phyloP scores from a whole-genome alignment of 2,329 filamentous ascomycete species.

The Scleromitrula shiraiana region DNA sequence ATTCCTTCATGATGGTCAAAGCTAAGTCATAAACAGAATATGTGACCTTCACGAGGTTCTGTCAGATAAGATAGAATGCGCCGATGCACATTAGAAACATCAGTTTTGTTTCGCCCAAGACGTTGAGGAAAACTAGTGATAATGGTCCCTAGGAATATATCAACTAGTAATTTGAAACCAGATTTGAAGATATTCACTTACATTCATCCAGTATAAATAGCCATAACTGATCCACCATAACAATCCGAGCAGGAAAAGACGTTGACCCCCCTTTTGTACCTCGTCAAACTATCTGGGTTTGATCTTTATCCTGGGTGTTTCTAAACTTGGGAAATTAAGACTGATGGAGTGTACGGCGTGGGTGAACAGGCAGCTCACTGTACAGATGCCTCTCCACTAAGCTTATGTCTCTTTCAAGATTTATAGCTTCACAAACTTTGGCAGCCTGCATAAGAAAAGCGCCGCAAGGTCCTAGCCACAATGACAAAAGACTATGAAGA shows the following conservation, averaged over 20 bases:
- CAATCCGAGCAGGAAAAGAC: slow-evolving; percentile 16
- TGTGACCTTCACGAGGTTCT: slow-evolving; percentile 18
- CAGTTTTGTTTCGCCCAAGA: slow-evolving; percentile 35
- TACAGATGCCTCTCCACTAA: slow-evolving; percentile 16
- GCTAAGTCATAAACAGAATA: slow-evolving; percentile 34
- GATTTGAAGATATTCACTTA: background rate
- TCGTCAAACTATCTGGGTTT: slow-evolving; percentile 22
- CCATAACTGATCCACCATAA: slow-evolving; percentile 40
- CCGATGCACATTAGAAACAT: slow-evolving; percentile 35
- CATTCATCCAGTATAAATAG: slow-evolving; percentile 30
- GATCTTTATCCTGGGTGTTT: slow-evolving; percentile 32
- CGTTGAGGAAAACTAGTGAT: slow-evolving; percentile 36
- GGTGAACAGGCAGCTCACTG: slow-evolving; percentile 32
- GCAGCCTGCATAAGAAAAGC: slow-evolving; percentile 17
- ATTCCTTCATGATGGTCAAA: slow-evolving; percentile 34
- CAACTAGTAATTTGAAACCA: no score
- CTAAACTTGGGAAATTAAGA: slow-evolving; percentile 34
- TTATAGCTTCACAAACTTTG: slow-evolving; percentile 18
- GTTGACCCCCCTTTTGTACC: slow-evolving; percentile 12
- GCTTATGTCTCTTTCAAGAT: slow-evolving; percentile 18
- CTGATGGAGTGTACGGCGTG: slow-evolving; percentile 38
- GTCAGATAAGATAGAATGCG: slow-evolving; percentile 27
- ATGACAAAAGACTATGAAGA: no score
- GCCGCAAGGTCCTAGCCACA: slow-evolving; percentile 5
- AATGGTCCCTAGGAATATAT: slow-evolving; percentile 28